A percentile compares a stretch with the other conserved stretches of the same genome.
Conservation (phyloP, 2,329 filamentous ascomycete species). For the Colletotrichum zoysiae region DNA sequence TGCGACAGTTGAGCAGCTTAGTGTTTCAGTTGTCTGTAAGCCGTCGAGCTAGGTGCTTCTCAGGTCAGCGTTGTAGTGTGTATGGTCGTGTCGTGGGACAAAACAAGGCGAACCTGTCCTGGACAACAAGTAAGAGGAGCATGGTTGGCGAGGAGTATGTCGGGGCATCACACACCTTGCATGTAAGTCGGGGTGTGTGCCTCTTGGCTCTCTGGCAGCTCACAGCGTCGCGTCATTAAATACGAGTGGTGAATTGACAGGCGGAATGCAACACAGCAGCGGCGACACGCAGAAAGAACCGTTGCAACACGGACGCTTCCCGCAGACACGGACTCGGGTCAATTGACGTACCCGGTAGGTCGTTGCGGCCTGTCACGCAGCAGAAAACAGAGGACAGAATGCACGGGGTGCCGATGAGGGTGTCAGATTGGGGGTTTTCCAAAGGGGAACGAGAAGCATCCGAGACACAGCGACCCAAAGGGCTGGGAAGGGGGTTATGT, state of each 20-base stretch:
- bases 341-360: not conserved
- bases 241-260: not conserved
- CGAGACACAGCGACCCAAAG: not conserved
- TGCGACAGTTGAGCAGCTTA: not conserved
- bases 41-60: not conserved
- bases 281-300: slow-evolving; percentile 7
- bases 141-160: not conserved
- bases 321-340: slow-evolving; percentile 22
- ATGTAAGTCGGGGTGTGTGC: not conserved
- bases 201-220: not conserved
- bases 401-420: not conserved
- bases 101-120: not conserved
- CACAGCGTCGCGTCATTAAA: not conserved
- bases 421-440: not conserved
- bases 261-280: not conserved
- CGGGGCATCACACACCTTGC: not conserved
- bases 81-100: not conserved
- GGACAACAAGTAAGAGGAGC: not conserved
- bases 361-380: slow-evolving; percentile 1
- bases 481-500: not conserved
- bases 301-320: slow-evolving; percentile 4
- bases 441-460: not conserved
- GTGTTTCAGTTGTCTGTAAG: not conserved
- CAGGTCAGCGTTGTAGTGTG: not conserved
- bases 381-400: not conserved